phyloP scores from a whole-genome alignment of 352 stramenopile species.

The Globisporangium splendens region DNA sequence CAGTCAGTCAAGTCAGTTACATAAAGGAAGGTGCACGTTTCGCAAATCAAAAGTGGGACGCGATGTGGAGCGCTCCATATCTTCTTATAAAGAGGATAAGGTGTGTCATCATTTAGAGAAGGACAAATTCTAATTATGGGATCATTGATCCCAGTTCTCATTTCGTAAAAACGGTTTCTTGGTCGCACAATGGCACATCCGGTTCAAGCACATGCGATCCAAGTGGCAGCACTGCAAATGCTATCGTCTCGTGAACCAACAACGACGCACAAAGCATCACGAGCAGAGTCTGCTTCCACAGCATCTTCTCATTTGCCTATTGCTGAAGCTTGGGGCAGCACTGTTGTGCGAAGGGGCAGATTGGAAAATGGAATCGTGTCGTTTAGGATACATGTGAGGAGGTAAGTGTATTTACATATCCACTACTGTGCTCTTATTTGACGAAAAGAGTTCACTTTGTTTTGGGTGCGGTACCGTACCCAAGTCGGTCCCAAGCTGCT shows the following conservation, averaged over 20 bases:
- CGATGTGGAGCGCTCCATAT: conserved; percentile 11
- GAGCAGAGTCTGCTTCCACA: too few relatives aligned
- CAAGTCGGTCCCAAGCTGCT: conserved; percentile 5
- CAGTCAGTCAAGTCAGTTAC: too few relatives aligned
- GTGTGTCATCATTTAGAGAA: not conserved
- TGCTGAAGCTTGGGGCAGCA: too few relatives aligned
- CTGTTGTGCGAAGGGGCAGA: not conserved
- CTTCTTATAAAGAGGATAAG: not conserved
- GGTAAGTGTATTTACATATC: not conserved
- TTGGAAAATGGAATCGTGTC: not conserved
- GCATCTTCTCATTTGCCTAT: too few relatives aligned
- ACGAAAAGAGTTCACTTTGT: not conserved
- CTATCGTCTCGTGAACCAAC: too few relatives aligned
- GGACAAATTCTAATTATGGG: not conserved
- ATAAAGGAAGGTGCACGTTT: too few relatives aligned
- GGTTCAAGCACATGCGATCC: not conserved
- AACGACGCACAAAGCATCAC: too few relatives aligned
- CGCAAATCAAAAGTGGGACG: too few relatives aligned
- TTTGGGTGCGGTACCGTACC: not conserved
- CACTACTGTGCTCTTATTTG: not conserved
- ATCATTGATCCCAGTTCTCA: too few relatives aligned
- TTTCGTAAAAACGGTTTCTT: too few relatives aligned
- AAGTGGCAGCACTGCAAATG: not conserved
- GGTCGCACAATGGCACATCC: conserved; percentile 38
- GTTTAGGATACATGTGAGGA: not conserved